These are phyloP conservation scores for Haplosporangium sp. DNA, from an alignment of 371 early-diverging fungal species.

Conservation along the genomic window DNA sequence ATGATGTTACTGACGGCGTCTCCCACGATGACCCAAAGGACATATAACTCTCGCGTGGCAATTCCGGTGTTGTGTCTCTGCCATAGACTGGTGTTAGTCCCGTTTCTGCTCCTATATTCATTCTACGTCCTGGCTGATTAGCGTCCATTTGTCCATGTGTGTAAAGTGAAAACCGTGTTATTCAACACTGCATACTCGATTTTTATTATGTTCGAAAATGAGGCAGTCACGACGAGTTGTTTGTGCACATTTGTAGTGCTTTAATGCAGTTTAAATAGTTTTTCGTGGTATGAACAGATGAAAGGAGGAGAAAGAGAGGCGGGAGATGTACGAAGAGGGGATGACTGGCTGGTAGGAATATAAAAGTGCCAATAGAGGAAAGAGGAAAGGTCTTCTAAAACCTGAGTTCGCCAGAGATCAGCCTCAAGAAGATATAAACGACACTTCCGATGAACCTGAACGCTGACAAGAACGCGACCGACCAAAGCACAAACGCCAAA, in stretches of 20 bases:
- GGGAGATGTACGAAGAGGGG: background rate
- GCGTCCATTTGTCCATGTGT: no score
- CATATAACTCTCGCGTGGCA: background rate
- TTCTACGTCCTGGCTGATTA: no score
- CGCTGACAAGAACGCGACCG: conserved; percentile 76
- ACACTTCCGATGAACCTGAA: conserved; percentile 82
- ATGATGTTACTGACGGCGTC: background rate
- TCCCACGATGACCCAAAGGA: conserved; percentile 26
- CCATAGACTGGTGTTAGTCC: no score
- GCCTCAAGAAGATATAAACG: conserved; percentile 68
- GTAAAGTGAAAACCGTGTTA: no score
- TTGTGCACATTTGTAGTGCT: no score
- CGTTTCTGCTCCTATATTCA: no score
- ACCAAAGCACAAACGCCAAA: conserved; percentile 82
- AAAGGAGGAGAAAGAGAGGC: background rate
- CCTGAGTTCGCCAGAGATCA: conserved; percentile 58
- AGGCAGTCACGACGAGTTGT: no score
- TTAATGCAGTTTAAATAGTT: no score
- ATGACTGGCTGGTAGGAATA: background rate
- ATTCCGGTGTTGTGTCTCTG: no score
- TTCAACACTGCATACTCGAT: no score
- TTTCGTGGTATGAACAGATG: background rate
- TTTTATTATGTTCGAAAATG: no score
- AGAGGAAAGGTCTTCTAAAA: conserved; percentile 16
- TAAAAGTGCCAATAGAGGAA: background rate